Evolutionary conservation across 257 asterid species (phyloP).

Genomic region (Rubia yunnanensis): DNA sequence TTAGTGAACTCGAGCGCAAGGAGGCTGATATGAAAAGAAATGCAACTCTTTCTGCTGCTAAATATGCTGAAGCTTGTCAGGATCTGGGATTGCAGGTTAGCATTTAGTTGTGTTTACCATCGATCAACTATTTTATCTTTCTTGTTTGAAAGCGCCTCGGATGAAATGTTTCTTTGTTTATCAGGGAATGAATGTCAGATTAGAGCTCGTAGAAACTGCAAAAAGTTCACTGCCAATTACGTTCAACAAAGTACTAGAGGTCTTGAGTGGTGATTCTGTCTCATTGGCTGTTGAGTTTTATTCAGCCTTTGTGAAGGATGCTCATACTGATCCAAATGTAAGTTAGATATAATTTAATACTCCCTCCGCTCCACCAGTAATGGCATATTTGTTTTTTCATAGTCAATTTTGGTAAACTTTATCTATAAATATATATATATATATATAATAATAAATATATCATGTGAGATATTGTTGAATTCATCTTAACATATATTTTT

Average conservation of each 20-base stretch:
- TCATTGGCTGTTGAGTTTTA: conserved; percentile 68
- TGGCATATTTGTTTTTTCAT: no score
- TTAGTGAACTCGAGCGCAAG: conserved; percentile 74
- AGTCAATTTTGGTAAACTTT: no score
- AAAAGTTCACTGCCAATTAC: conserved; percentile 63
- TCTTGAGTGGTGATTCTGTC: conserved; percentile 60
- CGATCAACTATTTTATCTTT: neutral
- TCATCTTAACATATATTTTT: no score
- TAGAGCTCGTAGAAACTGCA: conserved; percentile 76
- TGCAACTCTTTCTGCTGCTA: conserved; percentile 82
- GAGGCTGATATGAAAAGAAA: conserved; percentile 89
- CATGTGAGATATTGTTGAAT: no score
- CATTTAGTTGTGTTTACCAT: neutral
- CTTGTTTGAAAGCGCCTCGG: neutral
- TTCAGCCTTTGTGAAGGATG: conserved; percentile 68
- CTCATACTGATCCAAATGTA: conserved; percentile 74
- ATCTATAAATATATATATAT: no score
- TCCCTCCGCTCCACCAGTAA: no score
- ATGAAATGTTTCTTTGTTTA: conserved; percentile 10
- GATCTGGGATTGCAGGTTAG: conserved; percentile 88
- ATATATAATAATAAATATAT: no score
- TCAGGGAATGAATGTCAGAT: conserved; percentile 79
- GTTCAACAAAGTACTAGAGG: conserved; percentile 60
- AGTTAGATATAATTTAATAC: conserved; percentile 17
- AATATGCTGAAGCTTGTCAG: conserved; percentile 88